Percentiles rank a stretch among this genome's conserved stretches.
Evolutionary conservation across 2,329 filamentous ascomycete genomes (phyloP).

Genomic region (Penicillium sp.): DNA sequence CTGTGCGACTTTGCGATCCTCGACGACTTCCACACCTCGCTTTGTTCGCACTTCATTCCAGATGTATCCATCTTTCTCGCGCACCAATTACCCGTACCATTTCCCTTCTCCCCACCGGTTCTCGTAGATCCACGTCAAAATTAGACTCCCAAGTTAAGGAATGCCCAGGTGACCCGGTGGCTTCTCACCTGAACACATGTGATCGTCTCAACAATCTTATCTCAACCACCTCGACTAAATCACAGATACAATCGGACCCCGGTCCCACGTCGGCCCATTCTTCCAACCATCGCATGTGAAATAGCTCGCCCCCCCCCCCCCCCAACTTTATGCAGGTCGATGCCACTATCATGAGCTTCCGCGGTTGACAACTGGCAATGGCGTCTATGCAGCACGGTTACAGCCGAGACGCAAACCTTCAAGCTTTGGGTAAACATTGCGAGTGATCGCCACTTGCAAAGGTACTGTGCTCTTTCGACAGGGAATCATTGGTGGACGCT

Average conservation of each 20-base stretch:
- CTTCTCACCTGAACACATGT: slow-evolving; percentile 11
- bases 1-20: background rate
- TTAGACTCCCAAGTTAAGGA: slow-evolving; percentile 7
- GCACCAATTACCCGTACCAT: background rate
- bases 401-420: slow-evolving; percentile 5
- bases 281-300: slow-evolving; percentile 9
- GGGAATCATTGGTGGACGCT: background rate
- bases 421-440: slow-evolving; percentile 2
- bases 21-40: background rate
- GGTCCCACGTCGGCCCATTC: background rate
- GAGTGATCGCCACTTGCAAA: slow-evolving; percentile 7
- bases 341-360: slow-evolving; percentile 12
- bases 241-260: background rate
- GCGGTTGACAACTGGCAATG: slow-evolving; percentile 1
- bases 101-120: background rate
- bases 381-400: background rate
- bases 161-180: slow-evolving; percentile 10
- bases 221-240: slow-evolving; percentile 9
- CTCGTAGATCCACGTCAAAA: slow-evolving; percentile 12
- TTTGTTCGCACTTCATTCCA: background rate
- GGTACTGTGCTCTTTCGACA: background rate
- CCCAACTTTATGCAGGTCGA: background rate
- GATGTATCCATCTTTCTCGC: background rate
- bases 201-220: slow-evolving; percentile 16
- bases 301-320: background rate